phyloP scores from a whole-genome alignment of 2,329 filamentous ascomycete genomes.

The Chrysosporium keratinophilum region DNA sequence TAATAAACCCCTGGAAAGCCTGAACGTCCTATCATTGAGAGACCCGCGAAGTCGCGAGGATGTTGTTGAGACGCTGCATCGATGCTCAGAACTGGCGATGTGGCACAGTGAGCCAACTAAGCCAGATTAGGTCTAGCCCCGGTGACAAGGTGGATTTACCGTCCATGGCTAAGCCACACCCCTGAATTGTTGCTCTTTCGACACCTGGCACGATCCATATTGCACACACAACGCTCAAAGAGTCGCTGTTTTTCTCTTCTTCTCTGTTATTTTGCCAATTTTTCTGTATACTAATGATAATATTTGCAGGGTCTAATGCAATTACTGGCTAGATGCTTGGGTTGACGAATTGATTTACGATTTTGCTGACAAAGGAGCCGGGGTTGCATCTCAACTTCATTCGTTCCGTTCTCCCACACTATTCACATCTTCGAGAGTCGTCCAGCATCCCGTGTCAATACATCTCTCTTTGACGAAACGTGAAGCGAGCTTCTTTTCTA shows the following conservation, averaged over 20 bases:
- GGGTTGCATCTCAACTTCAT: neutral
- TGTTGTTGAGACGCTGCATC: too few relatives aligned
- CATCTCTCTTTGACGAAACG: neutral
- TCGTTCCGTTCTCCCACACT: neutral
- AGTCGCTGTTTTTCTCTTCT: neutral
- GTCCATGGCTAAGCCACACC: neutral
- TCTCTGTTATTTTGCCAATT: neutral
- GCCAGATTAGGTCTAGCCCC: neutral
- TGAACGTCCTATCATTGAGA: too few relatives aligned
- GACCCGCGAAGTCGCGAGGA: too few relatives aligned
- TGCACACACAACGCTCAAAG: neutral
- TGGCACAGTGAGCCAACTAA: neutral
- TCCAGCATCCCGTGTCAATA: neutral
- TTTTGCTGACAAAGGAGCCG: conserved; percentile 4
- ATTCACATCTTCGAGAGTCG: neutral
- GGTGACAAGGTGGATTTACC: neutral
- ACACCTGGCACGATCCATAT: neutral
- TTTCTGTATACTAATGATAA: neutral
- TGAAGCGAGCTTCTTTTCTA: neutral
- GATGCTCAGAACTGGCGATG: neutral
- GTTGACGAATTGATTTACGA: neutral
- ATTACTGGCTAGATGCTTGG: neutral
- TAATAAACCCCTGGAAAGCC: too few relatives aligned
- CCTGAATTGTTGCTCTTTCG: neutral
- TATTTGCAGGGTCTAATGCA: neutral